Evolutionary conservation across 192 early-diverging fungal genomes (phyloP).

Genomic region (Entomortierella beljakovae): DNA sequence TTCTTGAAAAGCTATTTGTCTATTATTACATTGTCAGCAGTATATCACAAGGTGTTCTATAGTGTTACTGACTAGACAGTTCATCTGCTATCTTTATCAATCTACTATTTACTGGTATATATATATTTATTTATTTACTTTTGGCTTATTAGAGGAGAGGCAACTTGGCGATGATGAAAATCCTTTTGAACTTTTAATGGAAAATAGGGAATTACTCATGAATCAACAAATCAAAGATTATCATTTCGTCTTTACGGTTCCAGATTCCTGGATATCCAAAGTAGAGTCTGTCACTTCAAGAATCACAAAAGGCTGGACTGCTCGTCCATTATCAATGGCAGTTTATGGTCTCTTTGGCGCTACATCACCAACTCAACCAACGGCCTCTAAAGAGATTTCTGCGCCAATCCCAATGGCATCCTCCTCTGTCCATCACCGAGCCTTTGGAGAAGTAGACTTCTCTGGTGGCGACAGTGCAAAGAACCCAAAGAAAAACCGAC

Average conservation of each 20-base stretch:
- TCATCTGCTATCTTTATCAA: no score
- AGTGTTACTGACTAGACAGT: no score
- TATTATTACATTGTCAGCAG: not conserved
- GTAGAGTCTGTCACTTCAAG: constrained; percentile 51
- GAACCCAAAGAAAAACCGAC: constrained; percentile 22
- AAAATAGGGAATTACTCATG: constrained; percentile 40
- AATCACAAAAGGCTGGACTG: constrained; percentile 46
- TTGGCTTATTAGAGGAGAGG: constrained; percentile 18
- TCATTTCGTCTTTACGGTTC: constrained; percentile 46
- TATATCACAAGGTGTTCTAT: no score
- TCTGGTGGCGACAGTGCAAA: constrained; percentile 14
- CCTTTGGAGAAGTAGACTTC: constrained; percentile 17
- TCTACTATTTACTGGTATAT: not conserved
- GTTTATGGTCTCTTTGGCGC: constrained; percentile 47
- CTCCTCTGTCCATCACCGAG: constrained; percentile 45
- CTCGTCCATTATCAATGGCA: constrained; percentile 49
- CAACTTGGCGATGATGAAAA: constrained; percentile 40
- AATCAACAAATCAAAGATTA: constrained; percentile 46
- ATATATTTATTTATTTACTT: not conserved
- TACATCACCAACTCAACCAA: constrained; percentile 16
- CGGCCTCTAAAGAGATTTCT: constrained; percentile 35
- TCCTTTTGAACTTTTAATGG: constrained; percentile 31
- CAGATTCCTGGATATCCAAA: constrained; percentile 49
- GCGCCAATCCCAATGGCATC: constrained; percentile 42
- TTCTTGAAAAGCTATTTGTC: not conserved